Conservation (phyloP, 1,284 basidiomycete genomes). For the Rhodotorula sp. region DNA sequence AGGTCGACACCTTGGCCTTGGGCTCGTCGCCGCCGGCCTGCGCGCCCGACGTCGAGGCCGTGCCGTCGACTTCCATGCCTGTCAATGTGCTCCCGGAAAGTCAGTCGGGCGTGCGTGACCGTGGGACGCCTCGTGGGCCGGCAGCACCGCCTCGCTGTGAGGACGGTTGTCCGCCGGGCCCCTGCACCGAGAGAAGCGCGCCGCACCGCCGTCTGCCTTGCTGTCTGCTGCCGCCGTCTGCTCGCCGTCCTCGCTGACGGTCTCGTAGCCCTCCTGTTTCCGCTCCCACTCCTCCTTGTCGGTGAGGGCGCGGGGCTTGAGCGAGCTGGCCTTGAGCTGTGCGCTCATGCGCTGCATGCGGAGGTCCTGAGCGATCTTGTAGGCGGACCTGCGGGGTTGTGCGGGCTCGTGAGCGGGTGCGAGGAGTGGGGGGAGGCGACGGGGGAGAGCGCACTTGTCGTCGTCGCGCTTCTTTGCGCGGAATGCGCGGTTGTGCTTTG, state of each 20-base stretch:
- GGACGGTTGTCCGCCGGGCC: background rate
- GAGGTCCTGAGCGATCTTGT: slow-evolving; percentile 76
- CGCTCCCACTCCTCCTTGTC: slow-evolving; percentile 50
- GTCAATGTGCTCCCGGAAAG: background rate
- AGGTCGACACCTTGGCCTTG: slow-evolving; percentile 33
- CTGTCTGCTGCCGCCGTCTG: slow-evolving; percentile 47
- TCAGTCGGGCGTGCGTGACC: background rate
- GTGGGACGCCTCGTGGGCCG: background rate
- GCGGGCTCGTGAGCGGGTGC: background rate
- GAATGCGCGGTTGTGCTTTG: slow-evolving; percentile 69
- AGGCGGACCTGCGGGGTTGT: slow-evolving; percentile 23
- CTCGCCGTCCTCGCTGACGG: slow-evolving; percentile 53
- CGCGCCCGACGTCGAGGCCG: background rate
- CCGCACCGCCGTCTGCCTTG: background rate
- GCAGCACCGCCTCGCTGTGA: background rate
- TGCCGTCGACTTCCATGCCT: slow-evolving; percentile 32
- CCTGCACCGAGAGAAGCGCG: background rate
- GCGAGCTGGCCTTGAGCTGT: slow-evolving; percentile 58
- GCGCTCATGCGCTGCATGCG: slow-evolving; percentile 73
- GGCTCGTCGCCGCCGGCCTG: background rate
- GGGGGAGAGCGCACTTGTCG: slow-evolving; percentile 56
- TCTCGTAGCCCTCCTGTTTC: slow-evolving; percentile 49
- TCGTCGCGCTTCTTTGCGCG: slow-evolving; percentile 80
- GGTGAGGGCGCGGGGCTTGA: slow-evolving; percentile 53
- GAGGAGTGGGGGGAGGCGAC: background rate